Evolutionary conservation across 2,329 filamentous ascomycete species (phyloP).

Genomic region (Cytospora leucostoma): DNA sequence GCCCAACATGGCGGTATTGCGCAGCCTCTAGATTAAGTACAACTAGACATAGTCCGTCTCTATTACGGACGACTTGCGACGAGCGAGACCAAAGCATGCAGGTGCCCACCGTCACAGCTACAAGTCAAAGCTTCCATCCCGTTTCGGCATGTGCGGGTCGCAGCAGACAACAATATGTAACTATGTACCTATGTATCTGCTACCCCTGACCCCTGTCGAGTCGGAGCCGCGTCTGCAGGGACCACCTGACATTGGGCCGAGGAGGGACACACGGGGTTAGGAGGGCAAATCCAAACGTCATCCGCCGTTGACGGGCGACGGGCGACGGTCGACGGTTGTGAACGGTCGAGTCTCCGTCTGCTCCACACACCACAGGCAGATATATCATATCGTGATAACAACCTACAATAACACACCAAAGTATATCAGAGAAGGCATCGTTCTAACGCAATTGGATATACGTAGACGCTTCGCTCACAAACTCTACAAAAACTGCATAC

Average conservation of each 20-base stretch:
- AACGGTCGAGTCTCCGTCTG: too few species aligned
- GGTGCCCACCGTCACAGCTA: neutral
- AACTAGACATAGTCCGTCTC: neutral
- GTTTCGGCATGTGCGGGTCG: neutral
- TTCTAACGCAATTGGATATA: neutral
- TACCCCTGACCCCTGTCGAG: slow-evolving; percentile 10
- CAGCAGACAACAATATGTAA: neutral
- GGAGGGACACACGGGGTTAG: slow-evolving; percentile 7
- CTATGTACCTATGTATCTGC: neutral
- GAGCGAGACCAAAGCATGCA: neutral
- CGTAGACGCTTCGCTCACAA: neutral
- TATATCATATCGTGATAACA: neutral
- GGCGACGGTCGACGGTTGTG: neutral
- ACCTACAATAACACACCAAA: neutral
- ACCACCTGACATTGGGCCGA: slow-evolving; percentile 9
- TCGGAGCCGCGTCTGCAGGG: slow-evolving; percentile 6
- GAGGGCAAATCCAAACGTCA: slow-evolving; percentile 12
- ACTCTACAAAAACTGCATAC: neutral
- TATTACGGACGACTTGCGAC: neutral
- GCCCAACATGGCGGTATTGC: slow-evolving; percentile 33
- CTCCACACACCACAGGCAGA: slow-evolving; percentile 1
- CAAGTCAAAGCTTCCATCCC: slow-evolving; percentile 11
- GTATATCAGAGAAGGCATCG: neutral
- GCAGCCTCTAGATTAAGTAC: neutral
- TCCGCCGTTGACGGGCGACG: too few species aligned